Conservation (phyloP, 2,329 filamentous ascomycete genomes). For the Cladosporium sp. region DNA sequence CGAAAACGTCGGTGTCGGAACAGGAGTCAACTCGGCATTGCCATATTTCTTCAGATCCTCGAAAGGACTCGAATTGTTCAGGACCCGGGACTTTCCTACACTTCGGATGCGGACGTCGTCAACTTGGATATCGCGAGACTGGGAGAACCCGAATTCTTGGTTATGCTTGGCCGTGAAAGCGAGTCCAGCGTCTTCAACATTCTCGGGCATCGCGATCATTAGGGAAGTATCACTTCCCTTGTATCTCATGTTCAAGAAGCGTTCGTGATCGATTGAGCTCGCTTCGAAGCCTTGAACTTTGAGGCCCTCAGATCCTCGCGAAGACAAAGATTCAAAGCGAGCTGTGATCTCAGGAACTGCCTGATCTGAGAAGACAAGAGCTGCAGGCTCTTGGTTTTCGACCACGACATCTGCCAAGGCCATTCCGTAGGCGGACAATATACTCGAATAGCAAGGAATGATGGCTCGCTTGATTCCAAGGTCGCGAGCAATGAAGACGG, state of each 20-base stretch:
- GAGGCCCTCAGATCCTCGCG: slow-evolving; percentile 56
- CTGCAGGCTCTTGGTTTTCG: slow-evolving; percentile 67
- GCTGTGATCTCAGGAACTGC: slow-evolving; percentile 45
- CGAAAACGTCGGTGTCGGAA: slow-evolving; percentile 38
- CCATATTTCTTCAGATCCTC: slow-evolving; percentile 75
- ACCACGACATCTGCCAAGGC: slow-evolving; percentile 84
- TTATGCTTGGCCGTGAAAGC: slow-evolving; percentile 37
- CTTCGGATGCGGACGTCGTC: slow-evolving; percentile 34
- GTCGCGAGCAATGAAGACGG: slow-evolving; percentile 74
- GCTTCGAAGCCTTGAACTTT: slow-evolving; percentile 47
- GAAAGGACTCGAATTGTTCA: slow-evolving; percentile 56
- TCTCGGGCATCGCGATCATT: slow-evolving; percentile 39
- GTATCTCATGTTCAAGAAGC: slow-evolving; percentile 47
- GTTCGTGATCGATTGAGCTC: slow-evolving; percentile 38
- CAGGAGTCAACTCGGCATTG: slow-evolving; percentile 60
- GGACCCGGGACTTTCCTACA: slow-evolving; percentile 17
- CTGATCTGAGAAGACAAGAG: slow-evolving; percentile 39
- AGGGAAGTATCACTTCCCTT: slow-evolving; percentile 48
- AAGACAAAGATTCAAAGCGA: slow-evolving; percentile 48
- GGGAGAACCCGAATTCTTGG: slow-evolving; percentile 40
- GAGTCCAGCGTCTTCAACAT: slow-evolving; percentile 29
- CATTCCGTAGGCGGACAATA: slow-evolving; percentile 85
- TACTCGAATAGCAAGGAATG: slow-evolving; percentile 76
- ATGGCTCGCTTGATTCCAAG: slow-evolving; percentile 77
- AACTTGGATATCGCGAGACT: slow-evolving; percentile 35